Conservation (phyloP, 805 yeast genomes). For the Yarrowia sp. region DNA sequence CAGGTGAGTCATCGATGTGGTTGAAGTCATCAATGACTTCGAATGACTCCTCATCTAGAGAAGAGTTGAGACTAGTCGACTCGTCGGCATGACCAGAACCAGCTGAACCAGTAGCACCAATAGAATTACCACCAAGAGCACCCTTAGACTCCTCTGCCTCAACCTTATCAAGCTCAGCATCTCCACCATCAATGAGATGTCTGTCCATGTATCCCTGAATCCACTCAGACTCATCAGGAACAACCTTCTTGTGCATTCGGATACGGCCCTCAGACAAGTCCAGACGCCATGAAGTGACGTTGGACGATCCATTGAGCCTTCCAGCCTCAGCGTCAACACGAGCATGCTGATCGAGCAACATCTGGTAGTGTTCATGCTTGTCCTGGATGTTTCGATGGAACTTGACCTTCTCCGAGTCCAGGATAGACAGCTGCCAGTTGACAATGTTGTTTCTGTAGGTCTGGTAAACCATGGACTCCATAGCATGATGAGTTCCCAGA, state of each 20-base stretch:
- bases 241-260: slow-evolving; percentile 67
- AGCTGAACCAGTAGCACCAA: not conserved
- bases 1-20: slow-evolving; percentile 46
- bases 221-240: slow-evolving; percentile 58
- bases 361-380: slow-evolving; percentile 63
- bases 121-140: not conserved
- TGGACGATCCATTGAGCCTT: slow-evolving; percentile 41
- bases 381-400: slow-evolving; percentile 68
- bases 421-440: slow-evolving; percentile 45
- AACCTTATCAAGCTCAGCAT: not conserved
- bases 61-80: not conserved
- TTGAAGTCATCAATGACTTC: slow-evolving; percentile 46
- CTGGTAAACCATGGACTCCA: slow-evolving; percentile 31
- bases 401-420: slow-evolving; percentile 51
- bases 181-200: slow-evolving; percentile 25
- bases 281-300: slow-evolving; percentile 55
- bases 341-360: slow-evolving; percentile 58
- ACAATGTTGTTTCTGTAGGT: slow-evolving; percentile 41
- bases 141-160: not conserved
- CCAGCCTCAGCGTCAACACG: slow-evolving; percentile 54
- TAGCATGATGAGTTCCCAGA: slow-evolving; percentile 19
- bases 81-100: slow-evolving; percentile 3
- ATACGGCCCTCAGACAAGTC: slow-evolving; percentile 75
- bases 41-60: slow-evolving; percentile 43
- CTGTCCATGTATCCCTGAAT: slow-evolving; percentile 28